phyloP scores from a whole-genome alignment of 176 grass and related monocot species.

The Triticum dicoccoides region DNA sequence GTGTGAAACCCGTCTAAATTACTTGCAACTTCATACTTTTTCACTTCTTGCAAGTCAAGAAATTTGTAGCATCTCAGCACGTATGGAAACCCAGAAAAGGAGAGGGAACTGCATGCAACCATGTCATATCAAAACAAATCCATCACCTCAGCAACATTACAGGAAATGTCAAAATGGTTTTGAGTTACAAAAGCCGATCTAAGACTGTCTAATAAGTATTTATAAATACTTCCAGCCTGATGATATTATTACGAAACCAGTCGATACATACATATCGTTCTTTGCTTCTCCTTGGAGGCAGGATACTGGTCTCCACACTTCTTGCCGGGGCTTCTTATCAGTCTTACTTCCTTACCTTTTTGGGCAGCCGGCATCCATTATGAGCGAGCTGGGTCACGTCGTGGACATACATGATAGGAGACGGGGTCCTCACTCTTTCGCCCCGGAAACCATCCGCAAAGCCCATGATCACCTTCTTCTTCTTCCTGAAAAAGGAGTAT shows the following conservation, averaged over 20 bases:
- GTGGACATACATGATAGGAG: slow-evolving; percentile 5
- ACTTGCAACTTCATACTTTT: neutral
- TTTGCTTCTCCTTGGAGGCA: neutral
- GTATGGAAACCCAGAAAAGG: neutral
- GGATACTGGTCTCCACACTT: neutral
- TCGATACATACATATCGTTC: neutral
- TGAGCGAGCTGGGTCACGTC: slow-evolving; percentile 14
- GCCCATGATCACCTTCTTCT: slow-evolving; percentile 10
- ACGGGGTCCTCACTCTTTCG: neutral
- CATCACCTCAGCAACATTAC: neutral
- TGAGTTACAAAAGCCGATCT: neutral
- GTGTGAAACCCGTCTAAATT: neutral
- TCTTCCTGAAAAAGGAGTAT: slow-evolving; percentile 18
- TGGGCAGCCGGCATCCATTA: slow-evolving; percentile 5
- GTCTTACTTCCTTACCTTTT: neutral
- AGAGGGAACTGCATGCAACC: neutral
- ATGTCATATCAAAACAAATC: neutral
- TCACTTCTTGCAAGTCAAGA: neutral
- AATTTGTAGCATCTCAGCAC: neutral
- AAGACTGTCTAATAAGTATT: neutral
- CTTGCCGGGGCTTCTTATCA: neutral
- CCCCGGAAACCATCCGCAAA: neutral
- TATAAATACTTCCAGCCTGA: neutral
- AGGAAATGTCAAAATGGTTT: neutral
- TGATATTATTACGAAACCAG: neutral